Base-by-base conservation (phyloP, 768 basidiomycete genomes). In the Clavulina sp. region DNA sequence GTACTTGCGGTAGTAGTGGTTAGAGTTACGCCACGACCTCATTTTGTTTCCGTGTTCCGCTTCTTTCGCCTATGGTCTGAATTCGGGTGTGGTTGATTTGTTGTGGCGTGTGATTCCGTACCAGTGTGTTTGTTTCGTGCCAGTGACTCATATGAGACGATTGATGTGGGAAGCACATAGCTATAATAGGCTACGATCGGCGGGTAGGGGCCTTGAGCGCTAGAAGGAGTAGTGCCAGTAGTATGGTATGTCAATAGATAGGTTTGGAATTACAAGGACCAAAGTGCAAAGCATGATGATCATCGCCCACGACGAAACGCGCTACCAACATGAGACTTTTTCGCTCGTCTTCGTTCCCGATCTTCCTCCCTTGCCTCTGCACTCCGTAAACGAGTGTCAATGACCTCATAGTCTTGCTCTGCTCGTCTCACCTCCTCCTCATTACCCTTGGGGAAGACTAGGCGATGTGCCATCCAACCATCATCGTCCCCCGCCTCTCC, bases 381-480 rank as follows among this genome's bases (percentile, higher is more conserved):
- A 41, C 79, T 72, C 51, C 86, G 66, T 46, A 75, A 73, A 53
- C 86, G 67, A 0, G 86, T 85, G 61, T 89, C 86, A 61, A 89
- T 89, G 26, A 89, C 85, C 65, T 89, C 85, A 59, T 87, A 88
- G 52, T 89, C 86, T 66, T 62, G 86, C 81, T 72, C 65, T 88
- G 85, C 59, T 84, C 84, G 13, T 9, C 13, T 13, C 19, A 70
- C 71, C 59, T 84, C 84, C 23, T 70, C 71, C 57, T 24, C 43
- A 24, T 85, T 76, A 43, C 78, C 84, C 65, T 86, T 86, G 6
- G 83, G 77, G 66, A 88, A 86, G 54, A 73, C 72, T 52, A 89
- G 65, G 26, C 73, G 67, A 61, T 89, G 86, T 3, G 65, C 69
- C 65, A 88, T 69, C 64, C 89, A 88, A 6, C 75, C 84, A 4